Evolutionary conservation across 2,329 filamentous ascomycete genomes (phyloP).

Genomic region (Curvularia lunata): DNA sequence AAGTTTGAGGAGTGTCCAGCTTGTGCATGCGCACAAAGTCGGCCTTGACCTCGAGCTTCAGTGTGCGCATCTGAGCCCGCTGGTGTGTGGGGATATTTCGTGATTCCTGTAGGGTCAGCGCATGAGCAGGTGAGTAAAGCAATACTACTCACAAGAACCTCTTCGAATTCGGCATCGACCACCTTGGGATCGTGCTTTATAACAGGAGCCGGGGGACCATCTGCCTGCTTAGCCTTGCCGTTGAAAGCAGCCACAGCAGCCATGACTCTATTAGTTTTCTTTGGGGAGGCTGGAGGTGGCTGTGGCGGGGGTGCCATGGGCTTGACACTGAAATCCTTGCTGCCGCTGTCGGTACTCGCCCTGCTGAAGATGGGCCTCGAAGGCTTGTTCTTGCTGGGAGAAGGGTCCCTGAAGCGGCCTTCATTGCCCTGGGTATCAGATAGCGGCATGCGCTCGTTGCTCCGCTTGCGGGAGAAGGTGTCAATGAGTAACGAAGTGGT

Average conservation of each 20-base stretch:
- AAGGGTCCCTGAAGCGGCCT: constrained; percentile 32
- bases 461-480: constrained; percentile 48
- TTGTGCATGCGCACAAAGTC: constrained; percentile 94
- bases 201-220: constrained; percentile 33
- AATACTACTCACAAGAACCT: constrained; percentile 62
- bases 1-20: constrained; percentile 60
- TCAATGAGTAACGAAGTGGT: constrained; percentile 50
- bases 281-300: constrained; percentile 25
- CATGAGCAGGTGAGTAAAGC: background rate
- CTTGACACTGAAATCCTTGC: constrained; percentile 25
- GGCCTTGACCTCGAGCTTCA: constrained; percentile 89
- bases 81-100: constrained; percentile 94
- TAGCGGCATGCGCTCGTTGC: constrained; percentile 42
- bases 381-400: constrained; percentile 26
- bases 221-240: constrained; percentile 56
- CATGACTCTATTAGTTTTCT: constrained; percentile 63
- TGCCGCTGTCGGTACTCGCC: constrained; percentile 38
- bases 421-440: constrained; percentile 45
- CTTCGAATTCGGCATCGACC: constrained; percentile 69
- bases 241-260: constrained; percentile 69
- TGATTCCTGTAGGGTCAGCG: constrained; percentile 68
- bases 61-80: constrained; percentile 89
- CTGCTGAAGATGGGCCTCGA: constrained; percentile 33
- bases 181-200: constrained; percentile 58
- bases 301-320: constrained; percentile 24